These are phyloP conservation scores for Debaryomyces robertsiae DNA, from an alignment of 1,139 yeast species.

Conservation along the genomic window DNA sequence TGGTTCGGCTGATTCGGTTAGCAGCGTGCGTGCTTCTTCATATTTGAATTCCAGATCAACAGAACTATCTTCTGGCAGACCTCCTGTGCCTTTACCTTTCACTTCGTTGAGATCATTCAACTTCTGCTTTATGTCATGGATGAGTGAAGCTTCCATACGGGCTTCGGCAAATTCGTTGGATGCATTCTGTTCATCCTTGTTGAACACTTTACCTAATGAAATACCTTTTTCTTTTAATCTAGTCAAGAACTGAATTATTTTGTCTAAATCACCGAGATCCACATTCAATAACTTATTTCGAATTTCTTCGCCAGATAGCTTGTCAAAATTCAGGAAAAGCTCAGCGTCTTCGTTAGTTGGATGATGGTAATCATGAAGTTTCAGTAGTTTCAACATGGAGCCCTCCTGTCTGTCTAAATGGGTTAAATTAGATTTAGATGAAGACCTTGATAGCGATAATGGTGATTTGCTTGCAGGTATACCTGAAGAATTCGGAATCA, in stretches of 20 bases:
- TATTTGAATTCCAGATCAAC: constrained; percentile 7
- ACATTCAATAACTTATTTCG: constrained; percentile 48
- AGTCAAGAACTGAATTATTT: constrained; percentile 52
- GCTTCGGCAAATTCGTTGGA: constrained; percentile 9
- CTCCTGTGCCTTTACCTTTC: constrained; percentile 9
- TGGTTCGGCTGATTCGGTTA: constrained; percentile 7
- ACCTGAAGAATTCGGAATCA: constrained; percentile 12
- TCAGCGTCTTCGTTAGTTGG: constrained; percentile 14
- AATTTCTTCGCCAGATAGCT: constrained; percentile 55
- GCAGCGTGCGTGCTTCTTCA: constrained; percentile 14
- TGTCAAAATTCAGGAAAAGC: constrained; percentile 19
- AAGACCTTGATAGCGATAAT: constrained; percentile 33
- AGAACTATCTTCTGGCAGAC: constrained; percentile 9
- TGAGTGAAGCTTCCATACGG: constrained; percentile 15
- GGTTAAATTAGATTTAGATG: constrained; percentile 39
- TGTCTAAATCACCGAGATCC: constrained; percentile 54
- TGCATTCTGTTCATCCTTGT: constrained; percentile 18
- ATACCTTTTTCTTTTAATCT: constrained; percentile 54
- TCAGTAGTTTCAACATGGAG: constrained; percentile 38
- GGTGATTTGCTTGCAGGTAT: constrained; percentile 28
- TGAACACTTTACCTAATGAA: constrained; percentile 53
- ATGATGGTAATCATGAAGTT: constrained; percentile 30
- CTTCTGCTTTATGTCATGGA: constrained; percentile 23
- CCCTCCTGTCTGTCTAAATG: constrained; percentile 46
- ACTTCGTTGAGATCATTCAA: constrained; percentile 17